Evolutionary conservation across 257 asterid genomes (phyloP).

Genomic region (Fraxinus anomala): DNA sequence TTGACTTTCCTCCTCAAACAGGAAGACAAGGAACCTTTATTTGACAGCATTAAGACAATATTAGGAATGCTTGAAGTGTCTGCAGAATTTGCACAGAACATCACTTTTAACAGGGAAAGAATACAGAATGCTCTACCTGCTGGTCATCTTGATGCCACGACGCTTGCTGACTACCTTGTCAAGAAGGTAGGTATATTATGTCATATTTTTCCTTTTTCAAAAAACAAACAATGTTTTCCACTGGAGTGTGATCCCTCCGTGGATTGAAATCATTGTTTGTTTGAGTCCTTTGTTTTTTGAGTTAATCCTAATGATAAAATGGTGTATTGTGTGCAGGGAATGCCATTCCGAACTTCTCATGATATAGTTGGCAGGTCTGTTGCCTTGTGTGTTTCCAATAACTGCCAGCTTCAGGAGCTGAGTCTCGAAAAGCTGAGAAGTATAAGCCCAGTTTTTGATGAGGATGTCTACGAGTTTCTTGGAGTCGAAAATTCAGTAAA

Average conservation of each 20-base stretch:
- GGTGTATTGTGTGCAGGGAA: constrained; percentile 52
- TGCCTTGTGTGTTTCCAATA: constrained; percentile 68
- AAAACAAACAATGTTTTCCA: background rate
- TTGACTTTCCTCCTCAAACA: constrained; percentile 32
- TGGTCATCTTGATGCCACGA: constrained; percentile 98
- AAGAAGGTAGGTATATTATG: constrained; percentile 81
- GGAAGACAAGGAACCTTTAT: constrained; percentile 98
- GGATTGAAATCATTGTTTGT: background rate
- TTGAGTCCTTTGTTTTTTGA: background rate
- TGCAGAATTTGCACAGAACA: constrained; percentile 88
- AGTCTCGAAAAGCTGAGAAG: constrained; percentile 63
- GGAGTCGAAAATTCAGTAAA: constrained; percentile 85
- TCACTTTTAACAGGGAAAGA: constrained; percentile 67
- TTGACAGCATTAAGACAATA: constrained; percentile 87
- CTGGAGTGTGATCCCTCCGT: background rate
- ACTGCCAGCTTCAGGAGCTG: constrained; percentile 67
- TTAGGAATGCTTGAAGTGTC: constrained; percentile 97
- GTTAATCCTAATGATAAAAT: constrained; percentile 18
- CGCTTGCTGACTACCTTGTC: constrained; percentile 95
- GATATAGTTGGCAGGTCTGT: constrained; percentile 90
- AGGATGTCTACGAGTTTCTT: constrained; percentile 76
- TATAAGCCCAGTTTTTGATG: constrained; percentile 60
- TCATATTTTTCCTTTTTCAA: background rate
- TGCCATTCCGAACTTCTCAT: constrained; percentile 93
- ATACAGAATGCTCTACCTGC: constrained; percentile 81